Evolutionary conservation across 2,329 filamentous ascomycete genomes (phyloP).

Genomic region (Cladophialophora exuberans): DNA sequence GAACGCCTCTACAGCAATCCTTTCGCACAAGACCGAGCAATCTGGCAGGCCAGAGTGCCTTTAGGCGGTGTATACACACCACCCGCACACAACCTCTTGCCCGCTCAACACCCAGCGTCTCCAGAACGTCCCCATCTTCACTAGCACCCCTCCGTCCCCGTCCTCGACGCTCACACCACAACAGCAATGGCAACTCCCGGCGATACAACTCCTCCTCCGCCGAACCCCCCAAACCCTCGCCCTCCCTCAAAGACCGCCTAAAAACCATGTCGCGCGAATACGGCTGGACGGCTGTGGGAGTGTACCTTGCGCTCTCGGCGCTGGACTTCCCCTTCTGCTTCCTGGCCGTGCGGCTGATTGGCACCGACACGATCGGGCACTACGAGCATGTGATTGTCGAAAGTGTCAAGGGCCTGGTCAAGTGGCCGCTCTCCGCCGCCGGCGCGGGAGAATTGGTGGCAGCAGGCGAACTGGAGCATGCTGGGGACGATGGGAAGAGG

Average conservation of each 20-base stretch:
- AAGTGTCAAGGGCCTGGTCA: slow-evolving; percentile 39
- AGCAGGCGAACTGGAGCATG: slow-evolving; percentile 9
- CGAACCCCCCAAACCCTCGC: slow-evolving; percentile 31
- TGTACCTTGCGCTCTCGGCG: slow-evolving; percentile 81
- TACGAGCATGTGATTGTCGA: slow-evolving; percentile 50
- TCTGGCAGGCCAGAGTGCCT: no score
- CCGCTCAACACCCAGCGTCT: slow-evolving; percentile 14
- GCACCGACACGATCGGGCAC: slow-evolving; percentile 79
- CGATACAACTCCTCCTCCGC: slow-evolving; percentile 29
- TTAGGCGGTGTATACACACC: no score
- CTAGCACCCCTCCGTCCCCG: slow-evolving; percentile 7
- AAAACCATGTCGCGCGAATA: slow-evolving; percentile 89
- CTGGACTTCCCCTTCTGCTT: slow-evolving; percentile 97
- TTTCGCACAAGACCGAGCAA: slow-evolving; percentile 27
- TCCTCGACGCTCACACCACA: neutral
- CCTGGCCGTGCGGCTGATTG: slow-evolving; percentile 77
- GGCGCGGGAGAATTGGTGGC: slow-evolving; percentile 20
- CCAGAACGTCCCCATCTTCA: slow-evolving; percentile 12
- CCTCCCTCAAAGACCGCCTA: slow-evolving; percentile 69
- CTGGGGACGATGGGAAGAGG: slow-evolving; percentile 29
- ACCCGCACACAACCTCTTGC: slow-evolving; percentile 2
- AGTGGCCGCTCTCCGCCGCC: slow-evolving; percentile 31
- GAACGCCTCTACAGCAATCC: slow-evolving; percentile 22
- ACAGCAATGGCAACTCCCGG: slow-evolving; percentile 16
- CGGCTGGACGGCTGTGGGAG: slow-evolving; percentile 89